These are phyloP conservation scores for Aspergillus avenaceus DNA, from an alignment of 495 filamentous ascomycete genomes.

Conservation along the genomic window DNA sequence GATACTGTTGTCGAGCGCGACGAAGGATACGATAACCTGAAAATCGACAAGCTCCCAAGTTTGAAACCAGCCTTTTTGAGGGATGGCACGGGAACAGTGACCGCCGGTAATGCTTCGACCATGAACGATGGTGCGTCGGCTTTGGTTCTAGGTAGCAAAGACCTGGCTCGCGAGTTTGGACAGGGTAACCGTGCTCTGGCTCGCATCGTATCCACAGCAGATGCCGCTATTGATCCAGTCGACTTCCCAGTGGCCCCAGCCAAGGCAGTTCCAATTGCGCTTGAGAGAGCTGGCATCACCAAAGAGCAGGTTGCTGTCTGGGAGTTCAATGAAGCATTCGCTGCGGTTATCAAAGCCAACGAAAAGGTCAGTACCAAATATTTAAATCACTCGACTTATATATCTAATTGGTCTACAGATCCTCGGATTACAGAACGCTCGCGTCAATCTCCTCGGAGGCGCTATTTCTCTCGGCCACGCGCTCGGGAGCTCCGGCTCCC, in stretches of 20 bases:
- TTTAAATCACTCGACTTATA: neutral
- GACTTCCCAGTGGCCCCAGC: slow-evolving; percentile 95
- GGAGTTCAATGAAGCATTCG: slow-evolving; percentile 99
- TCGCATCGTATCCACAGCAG: slow-evolving; percentile 77
- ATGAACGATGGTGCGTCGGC: slow-evolving; percentile 94
- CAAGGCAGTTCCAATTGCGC: slow-evolving; percentile 85
- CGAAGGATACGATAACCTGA: slow-evolving; percentile 82
- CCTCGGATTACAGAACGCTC: slow-evolving; percentile 68
- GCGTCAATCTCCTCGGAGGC: slow-evolving; percentile 84
- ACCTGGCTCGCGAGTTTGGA: slow-evolving; percentile 72
- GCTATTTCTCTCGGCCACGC: slow-evolving; percentile 95
- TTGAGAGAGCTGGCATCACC: slow-evolving; percentile 81
- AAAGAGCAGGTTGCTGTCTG: slow-evolving; percentile 87
- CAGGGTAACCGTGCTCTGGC: slow-evolving; percentile 71
- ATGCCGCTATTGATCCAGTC: slow-evolving; percentile 88
- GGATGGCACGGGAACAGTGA: slow-evolving; percentile 83
- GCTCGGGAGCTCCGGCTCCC: slow-evolving; percentile 86
- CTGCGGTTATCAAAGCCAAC: slow-evolving; percentile 92
- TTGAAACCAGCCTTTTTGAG: slow-evolving; percentile 89
- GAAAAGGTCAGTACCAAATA: slow-evolving; percentile 58
- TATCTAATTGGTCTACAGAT: slow-evolving; percentile 48
- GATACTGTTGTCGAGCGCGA: slow-evolving; percentile 73
- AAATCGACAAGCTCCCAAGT: slow-evolving; percentile 75
- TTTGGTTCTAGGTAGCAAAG: slow-evolving; percentile 76
- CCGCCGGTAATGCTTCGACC: slow-evolving; percentile 86